A percentile compares a stretch with the other conserved stretches of the same genome.
These are phyloP conservation scores for Daldinia sp. DNA, from an alignment of 2,329 filamentous ascomycete genomes.

Conservation along the genomic window DNA sequence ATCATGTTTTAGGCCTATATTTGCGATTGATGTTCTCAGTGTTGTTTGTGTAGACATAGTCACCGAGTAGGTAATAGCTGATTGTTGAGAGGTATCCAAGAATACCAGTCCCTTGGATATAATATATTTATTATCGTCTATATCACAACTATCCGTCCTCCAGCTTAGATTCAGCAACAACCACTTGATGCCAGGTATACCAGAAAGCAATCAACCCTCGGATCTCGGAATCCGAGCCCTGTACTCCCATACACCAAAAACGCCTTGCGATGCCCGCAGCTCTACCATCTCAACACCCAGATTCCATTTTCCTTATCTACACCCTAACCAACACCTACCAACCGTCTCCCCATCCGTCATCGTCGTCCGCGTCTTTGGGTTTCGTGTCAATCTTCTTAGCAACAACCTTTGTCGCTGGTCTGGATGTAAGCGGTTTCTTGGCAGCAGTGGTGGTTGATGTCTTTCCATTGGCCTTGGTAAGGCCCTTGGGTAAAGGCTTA, in stretches of 20 bases:
- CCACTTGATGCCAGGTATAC: conserved; percentile 11
- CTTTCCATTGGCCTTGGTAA: conserved; percentile 69
- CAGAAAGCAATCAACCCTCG: background rate
- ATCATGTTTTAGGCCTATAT: too few relatives aligned
- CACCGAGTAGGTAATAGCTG: background rate
- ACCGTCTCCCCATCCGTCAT: conserved; percentile 73
- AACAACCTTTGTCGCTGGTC: conserved; percentile 59
- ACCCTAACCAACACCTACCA: conserved; percentile 58
- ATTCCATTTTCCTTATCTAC: conserved; percentile 3
- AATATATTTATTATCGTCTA: conserved; percentile 7
- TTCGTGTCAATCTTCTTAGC: conserved; percentile 78
- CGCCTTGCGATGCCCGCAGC: conserved; percentile 30
- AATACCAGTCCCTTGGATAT: background rate
- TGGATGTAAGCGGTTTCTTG: conserved; percentile 58
- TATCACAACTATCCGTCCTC: background rate
- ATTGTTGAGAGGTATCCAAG: background rate
- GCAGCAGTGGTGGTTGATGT: conserved; percentile 50
- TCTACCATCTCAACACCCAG: background rate
- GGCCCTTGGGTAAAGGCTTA: conserved; percentile 84
- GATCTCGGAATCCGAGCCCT: background rate
- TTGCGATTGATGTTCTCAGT: too few relatives aligned
- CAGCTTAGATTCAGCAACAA: background rate
- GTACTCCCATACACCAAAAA: conserved; percentile 23
- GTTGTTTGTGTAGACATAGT: background rate
- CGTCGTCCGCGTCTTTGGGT: conserved; percentile 69